Percentiles rank a stretch among this genome's conserved stretches.
phyloP scores from a whole-genome alignment of 2,329 filamentous ascomycete species.

The Colletotrichum sp. region DNA sequence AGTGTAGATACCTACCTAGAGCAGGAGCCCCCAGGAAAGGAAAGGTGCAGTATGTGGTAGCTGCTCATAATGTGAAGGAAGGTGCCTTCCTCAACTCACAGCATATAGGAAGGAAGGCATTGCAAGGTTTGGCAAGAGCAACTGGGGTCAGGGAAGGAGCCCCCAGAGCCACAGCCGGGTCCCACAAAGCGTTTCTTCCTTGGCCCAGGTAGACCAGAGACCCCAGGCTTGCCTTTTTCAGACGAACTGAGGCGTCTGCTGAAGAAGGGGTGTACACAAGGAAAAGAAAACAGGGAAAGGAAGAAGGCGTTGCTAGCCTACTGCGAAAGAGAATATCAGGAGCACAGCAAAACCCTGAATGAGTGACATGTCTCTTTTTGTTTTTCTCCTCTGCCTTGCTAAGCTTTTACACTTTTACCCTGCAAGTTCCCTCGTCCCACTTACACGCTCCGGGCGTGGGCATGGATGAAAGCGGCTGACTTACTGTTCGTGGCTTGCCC shows the following conservation, averaged over 20 bases:
- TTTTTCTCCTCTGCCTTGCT: not conserved
- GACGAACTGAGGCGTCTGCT: not conserved
- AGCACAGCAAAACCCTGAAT: not conserved
- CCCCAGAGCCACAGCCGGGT: not conserved
- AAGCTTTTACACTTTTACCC: not conserved
- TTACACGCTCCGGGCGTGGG: not conserved
- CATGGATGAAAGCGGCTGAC: slow-evolving; percentile 2
- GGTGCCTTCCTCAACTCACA: not conserved
- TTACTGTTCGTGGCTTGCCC: not conserved
- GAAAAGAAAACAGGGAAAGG: not conserved
- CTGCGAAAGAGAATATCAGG: not conserved
- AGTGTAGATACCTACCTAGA: not conserved
- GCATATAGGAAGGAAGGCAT: not conserved
- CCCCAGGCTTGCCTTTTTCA: not conserved
- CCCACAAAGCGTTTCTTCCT: not conserved
- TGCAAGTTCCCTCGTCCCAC: slow-evolving; percentile 8
- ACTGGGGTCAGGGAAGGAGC: not conserved
- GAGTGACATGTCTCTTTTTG: not conserved
- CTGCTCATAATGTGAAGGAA: not conserved
- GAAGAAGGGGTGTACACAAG: not conserved
- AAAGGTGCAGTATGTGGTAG: not conserved
- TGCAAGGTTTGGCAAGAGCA: not conserved
- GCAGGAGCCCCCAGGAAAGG: not conserved
- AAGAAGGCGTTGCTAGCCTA: not conserved
- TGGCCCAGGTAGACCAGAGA: not conserved